Evolutionary conservation across 2,329 filamentous ascomycete species (phyloP), one percentile per base, ranked within the genome.

Genomic region (Berkeleyomyces rouxiae): DNA sequence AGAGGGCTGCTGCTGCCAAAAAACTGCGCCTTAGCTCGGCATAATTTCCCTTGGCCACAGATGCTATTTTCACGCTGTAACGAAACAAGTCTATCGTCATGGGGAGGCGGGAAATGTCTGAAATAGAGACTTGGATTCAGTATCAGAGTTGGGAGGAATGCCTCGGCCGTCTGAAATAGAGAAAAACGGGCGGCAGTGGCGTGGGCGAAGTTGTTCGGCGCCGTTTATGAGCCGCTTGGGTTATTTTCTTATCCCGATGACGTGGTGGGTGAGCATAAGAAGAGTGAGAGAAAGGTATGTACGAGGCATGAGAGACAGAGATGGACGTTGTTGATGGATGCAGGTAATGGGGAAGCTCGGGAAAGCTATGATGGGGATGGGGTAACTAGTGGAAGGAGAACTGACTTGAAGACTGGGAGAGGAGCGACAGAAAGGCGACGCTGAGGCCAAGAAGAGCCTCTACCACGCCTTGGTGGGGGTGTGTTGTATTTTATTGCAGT

Each of bases 21-120:
- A 55, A 55, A 13, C 51, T 55, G 51, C 51, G 51, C 51, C 51
- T 55, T 23, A 36, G 51, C 51, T 55, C 51, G 51, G 51, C 51
- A 55, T 55, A 55, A 55, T 55, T 16, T 39, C 51, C 51, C 51
- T 23, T 55, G 51, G 51, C 51, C 51, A 55, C 51, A 39, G 51
- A 55, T 55, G 23, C 51, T 55, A 55, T 55, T 55, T 39, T 11
- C 43, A 46, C 11, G 13, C 13, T 46, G 43, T 13, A 55, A 55
- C 51, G 51, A 55, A 55, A 55, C 51, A 55, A 55, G 51, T 13
- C 33, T 36, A 55, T 37, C 51, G 47, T 0, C 33, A n/a, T 9
- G 51, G 33, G 31, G 33, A 16, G 51, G 51, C 51, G 33, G 51
- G 51, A 53, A 39, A 55, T 55, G 51, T 13, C 49, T 53, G 49